Evolutionary conservation across 1,139 yeast genomes (phyloP).

Genomic region (Nakaseomyces glabratus): DNA sequence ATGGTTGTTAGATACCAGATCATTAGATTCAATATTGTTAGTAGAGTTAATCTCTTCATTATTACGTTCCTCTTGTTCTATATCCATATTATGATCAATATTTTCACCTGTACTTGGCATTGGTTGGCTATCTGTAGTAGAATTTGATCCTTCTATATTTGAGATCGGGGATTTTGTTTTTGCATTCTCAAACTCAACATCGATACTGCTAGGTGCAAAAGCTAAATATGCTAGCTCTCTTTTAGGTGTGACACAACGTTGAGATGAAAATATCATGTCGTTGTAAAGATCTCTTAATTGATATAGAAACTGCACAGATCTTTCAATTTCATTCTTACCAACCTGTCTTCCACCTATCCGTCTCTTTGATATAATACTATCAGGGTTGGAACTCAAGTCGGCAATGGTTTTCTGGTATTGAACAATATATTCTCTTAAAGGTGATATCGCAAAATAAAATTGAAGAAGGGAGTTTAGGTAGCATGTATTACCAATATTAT

Average conservation of each 20-base stretch:
- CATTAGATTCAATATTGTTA: too few species aligned
- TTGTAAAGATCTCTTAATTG: conserved; percentile 60
- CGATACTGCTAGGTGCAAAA: conserved; percentile 64
- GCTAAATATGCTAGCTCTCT: conserved; percentile 83
- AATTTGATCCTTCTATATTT: conserved; percentile 1
- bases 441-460: conserved; percentile 77
- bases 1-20: too few species aligned
- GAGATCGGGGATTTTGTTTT: conserved; percentile 10
- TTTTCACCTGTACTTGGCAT: too few species aligned
- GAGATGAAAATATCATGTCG: conserved; percentile 55
- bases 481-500: conserved; percentile 92
- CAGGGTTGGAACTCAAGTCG: conserved; percentile 21
- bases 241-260: conserved; percentile 68
- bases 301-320: conserved; percentile 74
- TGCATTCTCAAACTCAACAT: conserved; percentile 57
- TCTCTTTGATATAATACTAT: conserved; percentile 35
- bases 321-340: conserved; percentile 58
- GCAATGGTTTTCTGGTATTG: conserved; percentile 34
- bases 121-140: too few species aligned
- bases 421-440: conserved; percentile 61
- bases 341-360: conserved; percentile 83
- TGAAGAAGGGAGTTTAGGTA: conserved; percentile 84
- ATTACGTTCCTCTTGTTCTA: conserved; percentile 2
- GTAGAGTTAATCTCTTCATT: too few species aligned
- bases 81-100: conserved; percentile 16